Percentiles rank a stretch among this genome's conserved stretches.
phyloP scores from a whole-genome alignment of 2,329 filamentous ascomycete genomes.

The Exophiala sp. region DNA sequence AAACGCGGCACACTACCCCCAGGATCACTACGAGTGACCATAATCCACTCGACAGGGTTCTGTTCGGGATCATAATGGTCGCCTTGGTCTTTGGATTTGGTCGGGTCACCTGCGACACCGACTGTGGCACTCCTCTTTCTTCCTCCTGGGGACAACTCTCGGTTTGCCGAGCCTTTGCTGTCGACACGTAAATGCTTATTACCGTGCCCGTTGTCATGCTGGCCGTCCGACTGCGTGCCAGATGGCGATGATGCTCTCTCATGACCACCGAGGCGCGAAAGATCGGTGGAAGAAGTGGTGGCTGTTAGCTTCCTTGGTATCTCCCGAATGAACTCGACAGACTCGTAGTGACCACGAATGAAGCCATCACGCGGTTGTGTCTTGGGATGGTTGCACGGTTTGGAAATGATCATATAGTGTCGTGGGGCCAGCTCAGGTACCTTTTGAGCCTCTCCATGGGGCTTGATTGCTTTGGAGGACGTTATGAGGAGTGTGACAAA shows the following conservation, averaged over 20 bases:
- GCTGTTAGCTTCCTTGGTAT: slow-evolving; percentile 54
- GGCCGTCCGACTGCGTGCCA: neutral
- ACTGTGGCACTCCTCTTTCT: slow-evolving; percentile 24
- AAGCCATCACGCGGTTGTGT: slow-evolving; percentile 64
- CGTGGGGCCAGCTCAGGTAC: slow-evolving; percentile 41
- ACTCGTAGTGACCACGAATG: slow-evolving; percentile 82
- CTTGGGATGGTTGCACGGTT: slow-evolving; percentile 71
- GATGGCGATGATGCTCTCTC: slow-evolving; percentile 27
- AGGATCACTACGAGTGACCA: slow-evolving; percentile 84
- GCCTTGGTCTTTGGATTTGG: slow-evolving; percentile 3
- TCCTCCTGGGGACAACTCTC: slow-evolving; percentile 17
- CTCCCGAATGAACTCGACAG: slow-evolving; percentile 84
- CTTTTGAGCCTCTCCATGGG: slow-evolving; percentile 26
- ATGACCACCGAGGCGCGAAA: slow-evolving; percentile 31
- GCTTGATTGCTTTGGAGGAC: slow-evolving; percentile 44
- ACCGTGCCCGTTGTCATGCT: slow-evolving; percentile 5
- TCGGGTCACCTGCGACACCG: slow-evolving; percentile 8
- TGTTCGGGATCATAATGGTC: slow-evolving; percentile 44
- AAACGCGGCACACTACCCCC: slow-evolving; percentile 83
- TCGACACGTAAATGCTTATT: slow-evolving; percentile 16
- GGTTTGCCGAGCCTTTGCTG: slow-evolving; percentile 8
- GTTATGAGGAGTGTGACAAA: slow-evolving; percentile 76
- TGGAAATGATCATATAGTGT: slow-evolving; percentile 82
- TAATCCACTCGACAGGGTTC: slow-evolving; percentile 79
- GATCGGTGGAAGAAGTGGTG: slow-evolving; percentile 44